phyloP scores from a whole-genome alignment of 164 flowering plant species.

The Stephania japonica region DNA sequence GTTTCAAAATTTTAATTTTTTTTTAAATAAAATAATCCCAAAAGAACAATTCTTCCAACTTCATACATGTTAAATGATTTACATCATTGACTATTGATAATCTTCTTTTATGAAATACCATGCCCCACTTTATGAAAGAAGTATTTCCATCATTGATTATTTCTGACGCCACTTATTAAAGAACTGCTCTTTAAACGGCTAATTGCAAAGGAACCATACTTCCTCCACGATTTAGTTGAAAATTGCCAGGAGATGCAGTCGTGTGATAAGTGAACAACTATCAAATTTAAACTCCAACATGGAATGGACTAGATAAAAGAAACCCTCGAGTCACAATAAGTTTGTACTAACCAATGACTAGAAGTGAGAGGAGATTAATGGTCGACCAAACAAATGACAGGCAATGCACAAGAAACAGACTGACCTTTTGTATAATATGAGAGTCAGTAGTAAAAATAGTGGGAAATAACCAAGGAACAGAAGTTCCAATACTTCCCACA shows the following conservation, averaged over 20 bases:
- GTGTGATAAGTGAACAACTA: too few relatives aligned
- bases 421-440: constrained; percentile 62
- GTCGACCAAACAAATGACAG: too few relatives aligned
- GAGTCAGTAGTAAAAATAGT: constrained; percentile 64
- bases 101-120: not conserved
- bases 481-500: constrained; percentile 59
- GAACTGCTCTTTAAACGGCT: too few relatives aligned
- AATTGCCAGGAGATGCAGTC: too few relatives aligned
- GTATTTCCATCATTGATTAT: not conserved
- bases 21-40: not conserved
- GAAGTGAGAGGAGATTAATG: not conserved
- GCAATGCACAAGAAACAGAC: constrained; percentile 7
- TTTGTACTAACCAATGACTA: not conserved
- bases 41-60: not conserved
- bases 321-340: too few relatives aligned
- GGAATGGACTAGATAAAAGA: too few relatives aligned
- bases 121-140: not conserved
- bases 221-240: too few relatives aligned
- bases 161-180: too few relatives aligned
- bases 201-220: too few relatives aligned
- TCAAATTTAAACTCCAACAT: too few relatives aligned
- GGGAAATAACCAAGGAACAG: constrained; percentile 72
- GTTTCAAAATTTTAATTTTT: too few relatives aligned
- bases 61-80: not conserved
- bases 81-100: too few relatives aligned